phyloP scores from a whole-genome alignment of 2,329 filamentous ascomycete genomes.

The Cercospora sp. region DNA sequence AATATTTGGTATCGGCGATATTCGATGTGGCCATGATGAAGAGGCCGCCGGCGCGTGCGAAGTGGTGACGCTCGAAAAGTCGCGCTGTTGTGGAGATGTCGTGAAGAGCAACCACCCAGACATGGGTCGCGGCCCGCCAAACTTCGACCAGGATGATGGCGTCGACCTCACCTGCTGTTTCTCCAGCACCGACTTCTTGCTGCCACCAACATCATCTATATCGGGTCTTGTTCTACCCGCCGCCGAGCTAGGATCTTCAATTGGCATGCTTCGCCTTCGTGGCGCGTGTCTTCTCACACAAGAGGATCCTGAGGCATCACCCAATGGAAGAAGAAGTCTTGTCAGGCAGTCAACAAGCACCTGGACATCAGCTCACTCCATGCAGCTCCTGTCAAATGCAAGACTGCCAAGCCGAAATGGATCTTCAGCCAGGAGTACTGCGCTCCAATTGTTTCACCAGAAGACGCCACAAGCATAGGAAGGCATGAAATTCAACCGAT shows the following conservation, averaged over 20 bases:
- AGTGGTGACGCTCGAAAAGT: background rate
- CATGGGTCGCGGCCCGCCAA: background rate
- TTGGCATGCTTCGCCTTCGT: background rate
- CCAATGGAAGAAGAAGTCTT: background rate
- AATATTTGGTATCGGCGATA: background rate
- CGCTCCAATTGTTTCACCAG: background rate
- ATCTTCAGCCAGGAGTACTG: background rate
- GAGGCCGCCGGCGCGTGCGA: background rate
- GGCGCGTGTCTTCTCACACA: background rate
- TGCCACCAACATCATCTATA: background rate
- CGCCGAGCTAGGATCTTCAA: background rate
- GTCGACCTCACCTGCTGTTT: background rate
- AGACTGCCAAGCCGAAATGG: background rate
- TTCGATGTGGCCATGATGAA: background rate
- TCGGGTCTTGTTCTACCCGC: background rate
- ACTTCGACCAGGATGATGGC: background rate
- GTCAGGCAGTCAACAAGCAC: background rate
- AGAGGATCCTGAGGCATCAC: background rate
- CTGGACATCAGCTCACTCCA: background rate
- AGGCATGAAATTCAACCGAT: background rate
- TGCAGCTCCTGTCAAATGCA: background rate
- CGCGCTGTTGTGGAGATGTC: slow-evolving; percentile 2
- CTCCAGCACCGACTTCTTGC: background rate
- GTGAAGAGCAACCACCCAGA: slow-evolving; percentile 6
- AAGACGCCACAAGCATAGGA: background rate